Base-by-base conservation (phyloP, 1,284 basidiomycete genomes). In the Cryptococcus sp. region DNA sequence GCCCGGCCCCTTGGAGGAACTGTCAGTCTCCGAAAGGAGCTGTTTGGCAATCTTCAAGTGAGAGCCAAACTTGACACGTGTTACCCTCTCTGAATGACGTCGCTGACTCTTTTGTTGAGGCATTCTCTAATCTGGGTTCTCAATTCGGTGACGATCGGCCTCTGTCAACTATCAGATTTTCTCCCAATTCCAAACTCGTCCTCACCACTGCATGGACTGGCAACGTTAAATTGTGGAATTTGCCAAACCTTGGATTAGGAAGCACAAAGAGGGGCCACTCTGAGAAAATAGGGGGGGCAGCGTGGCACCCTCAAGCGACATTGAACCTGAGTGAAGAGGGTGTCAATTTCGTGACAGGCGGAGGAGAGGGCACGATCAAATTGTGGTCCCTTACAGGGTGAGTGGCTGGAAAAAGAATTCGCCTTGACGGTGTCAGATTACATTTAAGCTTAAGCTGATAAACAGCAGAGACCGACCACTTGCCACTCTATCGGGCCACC, bases 141-240 rank as follows among this genome's bases (percentile, higher is more conserved):
- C 96, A 98, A 81, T 92, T 98, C 65, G 95, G 93, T 50, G 96
- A 97, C 71, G 92, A 96, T 62, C 84, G 96, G 49, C 93, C 95
- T 1, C 85, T 98, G 60, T 89, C 92, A 1, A 87, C 91, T 77
- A 90, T 97, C 33, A 87, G 96, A 23, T 98, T 98, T 75, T 87
- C 95, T 1, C 96, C 96, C 4, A 88, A 97, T 72, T 88, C 87
- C 64, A 78, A 89, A 69, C 82, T 90, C 46, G 81, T 98, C 28
- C 89, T 92, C 1, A 96, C 95, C 0, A 92, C 88, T 3, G 91
- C 90, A 65, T 99, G 96, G 96, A 91, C 93, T 12, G 96, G 96
- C 23, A 86, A 86, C 43, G 85, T 94, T 35, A 97, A 94, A 78
- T 71, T 98, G 12, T 98, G 96, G 96, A 88, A 91, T 66, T 84